These are phyloP conservation scores for Carex arenaria DNA, from an alignment of 202 grass and related monocot species.

Conservation along the genomic window DNA sequence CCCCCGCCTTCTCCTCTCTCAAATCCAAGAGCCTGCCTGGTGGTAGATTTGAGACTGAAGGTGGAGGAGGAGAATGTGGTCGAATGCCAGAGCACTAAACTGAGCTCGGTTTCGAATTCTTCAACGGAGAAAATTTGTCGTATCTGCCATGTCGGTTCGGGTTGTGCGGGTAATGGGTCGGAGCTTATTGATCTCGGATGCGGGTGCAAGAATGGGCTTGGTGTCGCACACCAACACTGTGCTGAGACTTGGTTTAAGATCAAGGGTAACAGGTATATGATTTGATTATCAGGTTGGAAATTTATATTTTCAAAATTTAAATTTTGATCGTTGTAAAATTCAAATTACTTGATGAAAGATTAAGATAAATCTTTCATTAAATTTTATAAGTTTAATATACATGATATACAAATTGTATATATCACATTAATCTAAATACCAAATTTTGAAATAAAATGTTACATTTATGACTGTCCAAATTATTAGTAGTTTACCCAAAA, in stretches of 20 bases:
- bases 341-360: background rate
- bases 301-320: background rate
- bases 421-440: background rate
- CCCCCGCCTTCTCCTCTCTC: background rate
- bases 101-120: background rate
- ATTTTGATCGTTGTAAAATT: background rate
- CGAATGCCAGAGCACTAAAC: background rate
- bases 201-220: slow-evolving; percentile 68
- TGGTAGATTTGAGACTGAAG: background rate
- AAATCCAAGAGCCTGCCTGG: background rate
- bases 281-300: background rate
- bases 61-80: background rate
- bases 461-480: no score
- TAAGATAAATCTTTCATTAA: background rate
- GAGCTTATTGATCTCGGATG: slow-evolving; percentile 57
- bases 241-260: slow-evolving; percentile 75
- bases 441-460: background rate
- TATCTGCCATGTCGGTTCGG: slow-evolving; percentile 58
- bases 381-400: background rate
- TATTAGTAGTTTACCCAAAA: no score
- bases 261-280: slow-evolving; percentile 52
- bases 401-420: background rate
- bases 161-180: slow-evolving; percentile 10
- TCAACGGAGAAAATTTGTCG: slow-evolving; percentile 25
- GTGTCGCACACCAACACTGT: slow-evolving; percentile 55